These are phyloP conservation scores for Myriangium duriaei DNA, from an alignment of 2,329 filamentous ascomycete genomes.

Conservation along the genomic window DNA sequence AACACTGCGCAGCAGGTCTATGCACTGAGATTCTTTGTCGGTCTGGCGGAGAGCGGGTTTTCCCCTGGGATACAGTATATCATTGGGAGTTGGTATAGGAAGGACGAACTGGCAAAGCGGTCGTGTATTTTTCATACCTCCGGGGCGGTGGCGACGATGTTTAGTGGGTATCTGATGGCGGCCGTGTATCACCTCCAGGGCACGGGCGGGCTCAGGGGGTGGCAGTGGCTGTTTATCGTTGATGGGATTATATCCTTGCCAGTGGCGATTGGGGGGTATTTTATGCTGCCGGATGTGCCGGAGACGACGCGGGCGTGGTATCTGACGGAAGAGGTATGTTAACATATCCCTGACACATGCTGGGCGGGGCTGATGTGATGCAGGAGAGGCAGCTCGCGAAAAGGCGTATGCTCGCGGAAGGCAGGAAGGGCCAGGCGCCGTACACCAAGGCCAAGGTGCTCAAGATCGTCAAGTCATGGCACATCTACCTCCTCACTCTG, in stretches of 20 bases:
- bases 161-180: slow-evolving; percentile 44
- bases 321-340: slow-evolving; percentile 29
- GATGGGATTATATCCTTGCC: slow-evolving; percentile 43
- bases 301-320: slow-evolving; percentile 40
- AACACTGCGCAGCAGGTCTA: slow-evolving; percentile 34
- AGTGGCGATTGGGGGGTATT: slow-evolving; percentile 38
- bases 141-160: slow-evolving; percentile 33
- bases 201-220: slow-evolving; percentile 36
- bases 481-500: slow-evolving; percentile 46
- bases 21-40: slow-evolving; percentile 38
- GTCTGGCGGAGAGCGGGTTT: slow-evolving; percentile 38
- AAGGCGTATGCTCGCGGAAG: slow-evolving; percentile 39
- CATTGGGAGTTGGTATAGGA: slow-evolving; percentile 40
- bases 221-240: slow-evolving; percentile 41
- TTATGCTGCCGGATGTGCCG: slow-evolving; percentile 38
- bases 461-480: slow-evolving; percentile 49
- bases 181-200: slow-evolving; percentile 39
- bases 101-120: slow-evolving; percentile 39
- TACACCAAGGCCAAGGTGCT: slow-evolving; percentile 40
- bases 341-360: slow-evolving; percentile 10
- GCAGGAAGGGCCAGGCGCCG: slow-evolving; percentile 31
- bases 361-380: slow-evolving; percentile 14
- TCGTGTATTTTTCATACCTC: slow-evolving; percentile 41
- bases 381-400: slow-evolving; percentile 35
- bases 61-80: slow-evolving; percentile 43